phyloP scores from a whole-genome alignment of 1,284 basidiomycete genomes.

The Melanopsichium pennsylvanicum region DNA sequence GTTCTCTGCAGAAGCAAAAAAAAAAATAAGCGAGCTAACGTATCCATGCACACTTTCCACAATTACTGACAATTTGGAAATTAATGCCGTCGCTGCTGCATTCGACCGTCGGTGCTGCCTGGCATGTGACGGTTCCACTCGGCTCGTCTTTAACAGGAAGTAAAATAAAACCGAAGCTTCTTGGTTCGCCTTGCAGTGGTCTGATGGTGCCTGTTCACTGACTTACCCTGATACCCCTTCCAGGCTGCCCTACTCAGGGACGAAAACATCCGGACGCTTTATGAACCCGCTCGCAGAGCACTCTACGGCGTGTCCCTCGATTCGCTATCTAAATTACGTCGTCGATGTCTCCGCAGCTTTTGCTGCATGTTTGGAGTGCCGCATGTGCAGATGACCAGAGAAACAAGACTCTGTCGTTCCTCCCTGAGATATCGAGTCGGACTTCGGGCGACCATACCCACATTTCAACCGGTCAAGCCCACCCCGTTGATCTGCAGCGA shows the following conservation, averaged over 20 bases:
- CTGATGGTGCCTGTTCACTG: too few species aligned
- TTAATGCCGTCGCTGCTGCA: conserved; percentile 1
- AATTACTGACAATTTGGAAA: not conserved
- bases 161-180: too few species aligned
- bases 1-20: conserved; percentile 3
- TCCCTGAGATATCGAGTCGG: not conserved
- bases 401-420: not conserved
- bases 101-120: conserved; percentile 29
- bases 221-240: too few species aligned
- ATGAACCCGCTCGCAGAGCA: not conserved
- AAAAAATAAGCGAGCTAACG: conserved; percentile 1
- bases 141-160: too few species aligned
- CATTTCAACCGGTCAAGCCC: not conserved
- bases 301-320: not conserved
- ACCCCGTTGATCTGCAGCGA: not conserved
- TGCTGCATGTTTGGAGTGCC: too few species aligned
- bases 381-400: too few species aligned
- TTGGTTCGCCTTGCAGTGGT: too few species aligned
- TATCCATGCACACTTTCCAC: not conserved
- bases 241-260: too few species aligned
- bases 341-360: too few species aligned
- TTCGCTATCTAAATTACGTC: too few species aligned
- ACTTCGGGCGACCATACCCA: conserved; percentile 8
- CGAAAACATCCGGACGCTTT: too few species aligned
- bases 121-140: too few species aligned